A percentile compares a stretch with the other conserved stretches of the same genome.
Evolutionary conservation across 805 yeast genomes (phyloP).

Genomic region (Schwanniomyces occidentalis): DNA sequence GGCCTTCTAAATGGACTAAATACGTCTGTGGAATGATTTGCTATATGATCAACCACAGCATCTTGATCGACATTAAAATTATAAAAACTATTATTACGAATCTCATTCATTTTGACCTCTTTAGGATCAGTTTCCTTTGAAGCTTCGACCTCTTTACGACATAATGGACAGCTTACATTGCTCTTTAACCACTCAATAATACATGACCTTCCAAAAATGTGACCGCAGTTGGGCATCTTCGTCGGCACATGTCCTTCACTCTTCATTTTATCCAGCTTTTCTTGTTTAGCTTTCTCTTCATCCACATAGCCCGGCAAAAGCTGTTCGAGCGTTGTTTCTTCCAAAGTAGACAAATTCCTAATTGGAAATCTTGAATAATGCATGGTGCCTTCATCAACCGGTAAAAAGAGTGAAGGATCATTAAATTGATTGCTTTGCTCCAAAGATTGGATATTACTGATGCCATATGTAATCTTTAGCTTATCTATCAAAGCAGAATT

Average conservation of each 20-base stretch:
- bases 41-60: slow-evolving; percentile 22
- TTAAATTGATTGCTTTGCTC: slow-evolving; percentile 14
- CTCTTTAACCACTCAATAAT: slow-evolving; percentile 42
- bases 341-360: slow-evolving; percentile 20
- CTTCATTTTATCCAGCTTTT: slow-evolving; percentile 9
- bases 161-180: slow-evolving; percentile 42
- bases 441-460: slow-evolving; percentile 9
- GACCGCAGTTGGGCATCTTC: slow-evolving; percentile 43
- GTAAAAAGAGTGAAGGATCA: slow-evolving; percentile 36
- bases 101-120: slow-evolving; percentile 11
- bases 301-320: slow-evolving; percentile 28
- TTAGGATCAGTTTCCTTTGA: slow-evolving; percentile 17
- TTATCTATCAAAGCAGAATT: slow-evolving; percentile 6
- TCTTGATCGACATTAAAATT: slow-evolving; percentile 20
- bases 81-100: slow-evolving; percentile 13
- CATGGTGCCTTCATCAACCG: slow-evolving; percentile 26
- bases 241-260: slow-evolving; percentile 33
- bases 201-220: slow-evolving; percentile 42
- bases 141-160: slow-evolving; percentile 38
- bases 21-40: slow-evolving; percentile 33
- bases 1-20: slow-evolving; percentile 40
- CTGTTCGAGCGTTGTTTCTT: slow-evolving; percentile 19
- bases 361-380: slow-evolving; percentile 29
- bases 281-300: slow-evolving; percentile 12
- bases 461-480: slow-evolving; percentile 4